Evolutionary conservation across 352 stramenopile genomes (phyloP).

Genomic region (Globisporangium spinosum): DNA sequence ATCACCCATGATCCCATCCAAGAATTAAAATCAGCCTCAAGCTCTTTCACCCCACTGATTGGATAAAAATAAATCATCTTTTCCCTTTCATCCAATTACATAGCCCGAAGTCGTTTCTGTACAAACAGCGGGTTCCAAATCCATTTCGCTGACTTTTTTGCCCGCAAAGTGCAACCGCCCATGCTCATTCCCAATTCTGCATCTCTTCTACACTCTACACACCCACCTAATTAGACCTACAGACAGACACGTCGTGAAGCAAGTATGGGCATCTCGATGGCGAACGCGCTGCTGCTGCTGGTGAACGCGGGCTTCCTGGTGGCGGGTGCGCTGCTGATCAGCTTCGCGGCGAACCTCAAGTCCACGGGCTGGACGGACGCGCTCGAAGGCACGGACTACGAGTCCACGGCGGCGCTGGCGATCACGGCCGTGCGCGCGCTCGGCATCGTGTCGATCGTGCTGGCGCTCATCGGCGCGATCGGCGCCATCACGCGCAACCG

Average conservation of each 20-base stretch:
- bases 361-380: conserved; percentile 72
- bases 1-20: background rate
- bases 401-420: conserved; percentile 38
- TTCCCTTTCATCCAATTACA: background rate
- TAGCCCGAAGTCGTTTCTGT: background rate
- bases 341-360: conserved; percentile 51
- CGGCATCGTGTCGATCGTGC: conserved; percentile 44
- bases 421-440: conserved; percentile 49
- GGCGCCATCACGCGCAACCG: conserved; percentile 66
- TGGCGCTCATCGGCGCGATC: conserved; percentile 63
- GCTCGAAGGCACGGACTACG: conserved; percentile 68
- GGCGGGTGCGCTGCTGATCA: conserved; percentile 59
- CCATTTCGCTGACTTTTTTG: background rate
- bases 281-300: conserved; percentile 60
- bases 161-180: background rate
- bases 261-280: conserved; percentile 35
- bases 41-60: background rate
- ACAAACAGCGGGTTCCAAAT: background rate
- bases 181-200: background rate
- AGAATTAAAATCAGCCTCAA: background rate
- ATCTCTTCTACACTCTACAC: background rate
- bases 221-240: background rate
- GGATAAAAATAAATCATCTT: background rate
- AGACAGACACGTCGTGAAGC: background rate
- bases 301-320: conserved; percentile 75